phyloP scores from a whole-genome alignment of 129 eudicot species.

The Helianthus tuberosus region DNA sequence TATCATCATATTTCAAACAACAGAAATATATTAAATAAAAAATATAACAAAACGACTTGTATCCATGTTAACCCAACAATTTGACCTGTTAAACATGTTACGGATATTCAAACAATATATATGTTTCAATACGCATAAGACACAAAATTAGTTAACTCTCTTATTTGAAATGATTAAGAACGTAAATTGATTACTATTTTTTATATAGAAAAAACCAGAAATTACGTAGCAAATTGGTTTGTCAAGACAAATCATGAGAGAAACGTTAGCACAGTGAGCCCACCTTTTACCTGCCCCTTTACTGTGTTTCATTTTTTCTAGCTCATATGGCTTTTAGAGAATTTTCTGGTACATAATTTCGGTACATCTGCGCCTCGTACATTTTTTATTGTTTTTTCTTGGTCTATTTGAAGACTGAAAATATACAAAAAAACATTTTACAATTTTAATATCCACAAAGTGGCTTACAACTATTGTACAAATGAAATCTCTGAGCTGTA shows the following conservation, averaged over 20 bases:
- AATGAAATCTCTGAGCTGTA: not conserved
- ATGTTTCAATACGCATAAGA: too few species aligned
- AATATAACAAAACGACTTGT: too few species aligned
- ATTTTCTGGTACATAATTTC: conserved; percentile 17
- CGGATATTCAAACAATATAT: too few species aligned
- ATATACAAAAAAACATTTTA: not conserved
- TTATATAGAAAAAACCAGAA: too few species aligned
- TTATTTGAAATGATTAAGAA: too few species aligned
- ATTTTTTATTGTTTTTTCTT: conserved; percentile 17
- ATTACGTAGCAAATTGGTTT: not conserved
- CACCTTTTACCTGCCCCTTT: conserved; percentile 25
- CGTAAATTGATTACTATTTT: too few species aligned
- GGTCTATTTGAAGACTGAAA: not conserved
- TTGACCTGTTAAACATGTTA: too few species aligned
- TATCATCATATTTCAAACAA: too few species aligned
- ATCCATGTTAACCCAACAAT: too few species aligned
- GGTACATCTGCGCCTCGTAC: conserved; percentile 31
- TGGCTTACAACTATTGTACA: not conserved
- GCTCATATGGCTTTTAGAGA: conserved; percentile 35
- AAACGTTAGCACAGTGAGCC: conserved; percentile 33
- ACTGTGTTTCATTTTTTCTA: conserved; percentile 31
- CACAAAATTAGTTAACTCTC: too few species aligned
- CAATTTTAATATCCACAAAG: not conserved
- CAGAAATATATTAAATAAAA: too few species aligned
- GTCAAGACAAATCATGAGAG: conserved; percentile 31